phyloP scores from a whole-genome alignment of 352 stramenopile species.

The Phytophthora meadii region DNA sequence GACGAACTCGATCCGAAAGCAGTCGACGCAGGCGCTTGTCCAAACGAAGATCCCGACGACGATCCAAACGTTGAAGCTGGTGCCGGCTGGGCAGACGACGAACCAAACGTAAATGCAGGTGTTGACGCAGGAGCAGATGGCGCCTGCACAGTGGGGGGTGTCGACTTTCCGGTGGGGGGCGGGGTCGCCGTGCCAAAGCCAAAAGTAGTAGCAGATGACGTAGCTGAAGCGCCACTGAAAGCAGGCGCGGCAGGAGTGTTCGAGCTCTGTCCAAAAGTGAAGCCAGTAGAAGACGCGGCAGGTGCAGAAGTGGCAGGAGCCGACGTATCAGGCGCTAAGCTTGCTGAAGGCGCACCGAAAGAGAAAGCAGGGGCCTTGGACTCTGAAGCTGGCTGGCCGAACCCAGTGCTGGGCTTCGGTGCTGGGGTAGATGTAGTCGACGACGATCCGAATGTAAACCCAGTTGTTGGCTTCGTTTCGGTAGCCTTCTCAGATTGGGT shows the following conservation, averaged over 20 bases:
- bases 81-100: constrained; percentile 27
- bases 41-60: constrained; percentile 35
- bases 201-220: constrained; percentile 26
- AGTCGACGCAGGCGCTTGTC: constrained; percentile 33
- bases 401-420: constrained; percentile 32
- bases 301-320: constrained; percentile 16
- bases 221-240: constrained; percentile 33
- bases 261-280: constrained; percentile 35
- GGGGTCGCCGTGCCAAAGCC: constrained; percentile 22
- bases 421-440: constrained; percentile 21
- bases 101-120: constrained; percentile 53
- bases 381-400: constrained; percentile 29
- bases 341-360: constrained; percentile 24
- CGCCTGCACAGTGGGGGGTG: constrained; percentile 7
- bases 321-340: constrained; percentile 21
- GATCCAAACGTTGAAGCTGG: constrained; percentile 38
- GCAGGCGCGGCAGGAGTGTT: constrained; percentile 24
- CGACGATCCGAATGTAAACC: constrained; percentile 54
- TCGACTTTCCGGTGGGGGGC: constrained; percentile 13
- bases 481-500: constrained; percentile 20
- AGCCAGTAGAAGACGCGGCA: constrained; percentile 24
- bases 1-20: constrained; percentile 37
- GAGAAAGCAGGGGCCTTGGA: constrained; percentile 32
- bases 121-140: constrained; percentile 17
- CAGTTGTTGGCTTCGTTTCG: constrained; percentile 28